Base-by-base conservation (phyloP, 495 filamentous ascomycete species). In the Terfezia claveryi region DNA sequence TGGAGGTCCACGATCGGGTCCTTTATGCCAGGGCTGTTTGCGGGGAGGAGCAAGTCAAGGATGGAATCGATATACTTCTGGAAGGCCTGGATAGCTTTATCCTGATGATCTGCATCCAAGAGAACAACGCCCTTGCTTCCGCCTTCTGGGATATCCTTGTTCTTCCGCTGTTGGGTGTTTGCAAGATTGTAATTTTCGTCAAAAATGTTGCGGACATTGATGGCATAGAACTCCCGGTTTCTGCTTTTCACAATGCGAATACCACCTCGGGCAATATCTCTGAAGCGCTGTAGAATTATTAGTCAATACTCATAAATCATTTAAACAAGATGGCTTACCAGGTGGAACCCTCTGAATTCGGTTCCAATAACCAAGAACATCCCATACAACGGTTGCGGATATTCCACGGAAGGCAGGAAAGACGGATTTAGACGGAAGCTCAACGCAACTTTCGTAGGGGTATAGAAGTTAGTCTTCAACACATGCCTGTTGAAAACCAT, bases 21-120 rank as follows among this genome's bases (percentile, higher is more conserved):
- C 71, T 98, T 98, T 75, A 98, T 98, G 58, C 91, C 91, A 2
- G 91, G 91, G 55, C 87, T 92, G 56, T 78, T 75, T 0, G 92
- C 83, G 10, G 84, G 84, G 49, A 98, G 76, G 36, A 98, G 77
- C 57, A 98, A 78, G 68, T 98, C 91, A 63, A 98, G 73, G 67
- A 98, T 93, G 64, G 85, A 89, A 70, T 98, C 91, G 57, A 98
- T 98, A 70, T 98, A 98, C 73, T 98, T 98, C 71, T 96, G 88
- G 65, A 98, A 98, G 14, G 91, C 91, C 54, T 91, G 85, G 46
- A 73, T 75, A 17, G 78, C 80, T 70, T 88, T 92, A 70, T 95
- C 86, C 68, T 98, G 91, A 67, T 95, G 87, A 59, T 85, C 77
- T 37, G 85, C 79, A 69, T 96, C 89, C 36, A 98, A 77, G 36